Evolutionary conservation across 129 eudicot genomes (phyloP), one percentile per base, ranked within the genome.

Genomic region (Arctium minus): DNA sequence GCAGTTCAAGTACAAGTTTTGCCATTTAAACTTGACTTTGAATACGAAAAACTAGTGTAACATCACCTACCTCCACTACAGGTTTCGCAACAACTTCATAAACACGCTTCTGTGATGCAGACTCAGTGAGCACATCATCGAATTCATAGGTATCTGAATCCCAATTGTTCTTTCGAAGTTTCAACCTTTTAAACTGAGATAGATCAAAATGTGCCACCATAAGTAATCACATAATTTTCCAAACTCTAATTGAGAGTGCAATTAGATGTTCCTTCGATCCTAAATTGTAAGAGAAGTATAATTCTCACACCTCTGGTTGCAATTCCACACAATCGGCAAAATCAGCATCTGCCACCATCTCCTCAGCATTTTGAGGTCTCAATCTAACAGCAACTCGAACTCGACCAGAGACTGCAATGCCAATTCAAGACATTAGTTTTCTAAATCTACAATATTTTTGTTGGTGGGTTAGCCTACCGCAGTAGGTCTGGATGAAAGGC

Each of bases 61-160:
- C 77, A 79, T 70, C 78, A 78, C 93, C 39, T 40, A 96, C 99
- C 99, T 96, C 99, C 80, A 96, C 99, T 33, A 96, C 99, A 84
- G 99, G 99, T 80, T 96, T 96, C 37, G 99, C 99, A 83, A 96
- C 98, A 86, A 93, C 97, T 92, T 96, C 99, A 81, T 96, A 96
- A 42, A 96, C 99, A 76, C 99, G 99, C 88, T 96, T 96, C 71
- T 96, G 99, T 40, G 99, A 96, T n/a, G 99, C 92, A 81, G 78
- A 93, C 82, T 96, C 98, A 76, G 98, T 93, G 38, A 96, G 93
- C 85, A 96, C 96, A 83, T 96, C 99, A 87, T 96, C 99, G 73
- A 96, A 96, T 80, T 96, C 99, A 73, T 90, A 96, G 36, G 99
- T 96, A 80, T 96, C 99, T 30, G 99, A 92, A 84, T 96, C 99